Percentiles rank a stretch among this genome's conserved stretches.
Evolutionary conservation across 257 asterid species (phyloP).

Genomic region (Nemophila menziesii): DNA sequence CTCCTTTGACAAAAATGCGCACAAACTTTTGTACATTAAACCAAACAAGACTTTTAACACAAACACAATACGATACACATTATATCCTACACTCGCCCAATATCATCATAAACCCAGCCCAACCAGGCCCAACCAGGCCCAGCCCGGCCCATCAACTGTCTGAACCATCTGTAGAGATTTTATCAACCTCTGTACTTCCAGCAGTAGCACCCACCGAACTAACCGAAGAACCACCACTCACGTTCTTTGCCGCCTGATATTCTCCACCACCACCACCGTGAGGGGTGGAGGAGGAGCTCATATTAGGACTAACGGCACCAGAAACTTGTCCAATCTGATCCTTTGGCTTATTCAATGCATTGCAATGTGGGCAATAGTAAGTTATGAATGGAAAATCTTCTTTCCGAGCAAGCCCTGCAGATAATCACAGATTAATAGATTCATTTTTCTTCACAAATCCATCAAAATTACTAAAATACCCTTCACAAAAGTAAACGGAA

Average conservation of each 20-base stretch:
- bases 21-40: not conserved
- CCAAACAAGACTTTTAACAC: not conserved
- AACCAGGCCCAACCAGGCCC: not conserved
- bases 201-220: conserved; percentile 9
- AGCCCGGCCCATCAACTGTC: not conserved
- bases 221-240: conserved; percentile 5
- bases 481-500: not conserved
- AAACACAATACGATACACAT: not conserved
- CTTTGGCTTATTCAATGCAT: conserved; percentile 54
- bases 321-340: conserved; percentile 28
- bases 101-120: no score
- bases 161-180: conserved; percentile 1
- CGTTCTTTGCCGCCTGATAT: conserved; percentile 11
- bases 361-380: conserved; percentile 88
- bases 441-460: not conserved
- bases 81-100: not conserved
- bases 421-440: conserved; percentile 3
- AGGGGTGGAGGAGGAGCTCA: conserved; percentile 14
- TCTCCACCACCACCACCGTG: conserved; percentile 9
- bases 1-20: not conserved
- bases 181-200: conserved; percentile 4
- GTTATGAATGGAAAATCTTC: conserved; percentile 68
- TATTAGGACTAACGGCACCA: conserved; percentile 25
- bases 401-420: conserved; percentile 78
- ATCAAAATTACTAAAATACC: not conserved